Conservation (phyloP, 2,329 filamentous ascomycete species). For the Aureobasidium lini region DNA sequence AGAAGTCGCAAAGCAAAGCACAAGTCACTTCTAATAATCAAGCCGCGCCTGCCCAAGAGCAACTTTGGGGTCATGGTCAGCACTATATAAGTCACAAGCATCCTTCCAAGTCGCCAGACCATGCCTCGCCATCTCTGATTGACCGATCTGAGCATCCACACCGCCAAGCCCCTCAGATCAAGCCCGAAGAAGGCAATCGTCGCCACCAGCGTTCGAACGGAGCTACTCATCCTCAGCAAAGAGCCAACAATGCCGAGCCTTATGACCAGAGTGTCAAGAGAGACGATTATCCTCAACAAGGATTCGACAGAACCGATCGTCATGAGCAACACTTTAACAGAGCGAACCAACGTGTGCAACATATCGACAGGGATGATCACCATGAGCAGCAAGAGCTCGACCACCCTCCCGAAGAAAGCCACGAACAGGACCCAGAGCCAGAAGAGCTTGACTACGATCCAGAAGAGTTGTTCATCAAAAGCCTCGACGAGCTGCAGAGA, state of each 20-base stretch:
- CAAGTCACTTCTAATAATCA: not conserved
- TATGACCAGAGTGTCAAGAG: too few species aligned
- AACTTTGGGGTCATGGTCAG: not conserved
- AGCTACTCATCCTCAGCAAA: too few species aligned
- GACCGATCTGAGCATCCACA: not conserved
- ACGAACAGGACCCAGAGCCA: not conserved
- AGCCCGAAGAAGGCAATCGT: not conserved
- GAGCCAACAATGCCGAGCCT: too few species aligned
- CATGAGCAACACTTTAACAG: not conserved
- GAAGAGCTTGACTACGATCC: slow-evolving; percentile 23
- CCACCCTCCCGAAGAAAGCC: not conserved
- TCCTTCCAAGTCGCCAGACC: not conserved
- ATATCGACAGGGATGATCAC: not conserved
- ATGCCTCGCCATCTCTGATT: too few species aligned
- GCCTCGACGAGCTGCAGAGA: slow-evolving; percentile 22
- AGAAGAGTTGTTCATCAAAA: slow-evolving; percentile 21
- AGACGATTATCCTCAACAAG: not conserved
- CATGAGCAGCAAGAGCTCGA: not conserved
- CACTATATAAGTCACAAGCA: not conserved
- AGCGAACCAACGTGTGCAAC: too few species aligned
- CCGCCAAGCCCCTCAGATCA: not conserved
- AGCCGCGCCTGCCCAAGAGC: not conserved
- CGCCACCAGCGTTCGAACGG: not conserved
- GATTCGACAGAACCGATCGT: not conserved
- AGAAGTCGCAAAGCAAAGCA: not conserved